Base-by-base conservation (phyloP, 768 basidiomycete species). In the Lyophyllum semitale region DNA sequence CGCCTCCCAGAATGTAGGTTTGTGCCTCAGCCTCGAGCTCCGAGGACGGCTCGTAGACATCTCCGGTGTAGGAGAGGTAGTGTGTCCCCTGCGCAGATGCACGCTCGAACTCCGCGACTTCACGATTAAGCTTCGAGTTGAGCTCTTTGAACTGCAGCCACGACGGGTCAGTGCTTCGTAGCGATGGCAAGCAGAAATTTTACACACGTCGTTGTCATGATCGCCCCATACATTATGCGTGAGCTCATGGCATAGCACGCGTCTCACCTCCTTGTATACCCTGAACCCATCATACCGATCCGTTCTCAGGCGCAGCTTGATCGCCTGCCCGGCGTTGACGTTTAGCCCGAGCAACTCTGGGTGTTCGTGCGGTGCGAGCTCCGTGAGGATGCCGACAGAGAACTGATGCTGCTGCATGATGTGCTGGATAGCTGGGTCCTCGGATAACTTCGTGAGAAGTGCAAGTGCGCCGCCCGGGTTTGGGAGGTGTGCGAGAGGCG, bases 341-440 rank as follows among this genome's bases (percentile, higher is more conserved):
- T 91, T 91, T 35, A 89, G 74, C 0, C 91, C 90, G 3, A 89
- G 75, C 9, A 91, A 68, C 26, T 82, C 73, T 0, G 89, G 88
- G 54, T 87, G 79, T 63, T 91, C 89, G 54, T 89, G 88, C 0
- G 89, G 89, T 15, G 88, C 89, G 17, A 92, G 81, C 68, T 92
- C 89, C 1, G 89, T 91, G 41, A 91, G 73, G 2, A 87, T 57
- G 0, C 85, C 84, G 5, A 92, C 88, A 0, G 83, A 76, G 59
- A 89, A 85, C 55, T 82, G 67, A 68, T 92, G 88, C 57, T 74
- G 76, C 58, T 78, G 80, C 89, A 92, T 91, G 53, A 92, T 66
- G 65, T 88, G 83, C 20, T 68, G 73, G 44, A 91, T 87, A 0
- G 87, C 88, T 4, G 85, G 83, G 62, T 93, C 90, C n/a, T 81